Evolutionary conservation across 768 basidiomycete species (phyloP), one percentile per base, ranked within the genome.

Genomic region (Chlorophyllum brunneum): DNA sequence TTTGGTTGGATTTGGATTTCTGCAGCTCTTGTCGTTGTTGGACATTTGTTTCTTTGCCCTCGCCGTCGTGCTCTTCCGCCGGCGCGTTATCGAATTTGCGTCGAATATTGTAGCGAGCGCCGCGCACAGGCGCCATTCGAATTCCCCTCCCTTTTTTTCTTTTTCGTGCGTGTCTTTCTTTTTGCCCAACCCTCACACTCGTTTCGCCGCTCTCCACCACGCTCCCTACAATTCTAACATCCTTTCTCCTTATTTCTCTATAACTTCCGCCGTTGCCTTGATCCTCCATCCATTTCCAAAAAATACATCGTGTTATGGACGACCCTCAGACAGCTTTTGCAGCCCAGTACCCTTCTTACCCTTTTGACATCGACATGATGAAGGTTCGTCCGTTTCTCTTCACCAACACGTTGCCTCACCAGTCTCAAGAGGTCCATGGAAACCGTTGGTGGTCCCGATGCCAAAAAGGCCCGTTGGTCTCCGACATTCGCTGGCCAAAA

Each of bases 391-490:
- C 18, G 7, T 29, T 27, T 29, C 22, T 48, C 38, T 30, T 55
- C 30, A 2, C n/a, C 48, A 36, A 48, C 43, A 31, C 30, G 41
- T 36, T 43, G 37, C 31, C 39, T 45, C 26, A 56, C 50, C 54
- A 43, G 30, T 46, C 36, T 31, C 40, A 69, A 93, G 91, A 85
- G 91, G 70, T 85, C 91, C 48, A 91, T 92, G 81, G 92, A 92
- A 69, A 66, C 85, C 66, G 78, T 82, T 59, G 85, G 83, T 61
- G 88, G 86, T 62, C 88, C 87, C 58, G 88, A 90, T 69, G 77
- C 85, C 50, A 93, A 93, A 80, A 93, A 93, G 71, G 85, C 91
- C 53, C 87, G 91, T 59, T 92, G 90, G 90, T 90, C 88, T 24
- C 87, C 88, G 47, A 83, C 78, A 31, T 71, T 75, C 59, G 63